These are phyloP conservation scores for Neofusicoccum parvum DNA, from an alignment of 2,329 filamentous ascomycete genomes.

Conservation along the genomic window DNA sequence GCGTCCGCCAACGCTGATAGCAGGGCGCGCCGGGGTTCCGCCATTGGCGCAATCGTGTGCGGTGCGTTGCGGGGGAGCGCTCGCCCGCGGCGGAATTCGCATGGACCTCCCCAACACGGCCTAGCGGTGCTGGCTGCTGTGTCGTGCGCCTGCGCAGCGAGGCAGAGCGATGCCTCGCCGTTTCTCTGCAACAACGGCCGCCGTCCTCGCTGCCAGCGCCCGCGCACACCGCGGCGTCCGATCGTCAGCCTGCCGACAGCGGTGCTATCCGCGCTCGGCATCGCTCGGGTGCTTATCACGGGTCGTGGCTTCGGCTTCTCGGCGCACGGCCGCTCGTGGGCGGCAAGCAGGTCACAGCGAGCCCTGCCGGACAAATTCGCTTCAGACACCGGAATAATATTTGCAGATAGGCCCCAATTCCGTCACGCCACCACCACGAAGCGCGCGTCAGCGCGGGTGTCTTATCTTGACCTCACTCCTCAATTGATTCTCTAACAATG, in stretches of 20 bases:
- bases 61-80: conserved; percentile 7
- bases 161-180: too few species aligned
- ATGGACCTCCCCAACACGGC: background rate
- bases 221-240: background rate
- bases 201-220: background rate
- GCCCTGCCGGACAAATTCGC: background rate
- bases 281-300: background rate
- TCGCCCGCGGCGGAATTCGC: conserved; percentile 1
- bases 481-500: background rate
- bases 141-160: too few species aligned
- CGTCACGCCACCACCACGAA: background rate
- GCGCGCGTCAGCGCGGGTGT: background rate
- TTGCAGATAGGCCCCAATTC: background rate
- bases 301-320: background rate
- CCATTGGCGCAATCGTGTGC: background rate
- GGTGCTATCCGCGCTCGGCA: background rate
- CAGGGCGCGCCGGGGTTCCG: background rate
- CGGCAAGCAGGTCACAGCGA: conserved; percentile 9
- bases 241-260: background rate
- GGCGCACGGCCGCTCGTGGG: background rate
- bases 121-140: background rate
- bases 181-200: background rate
- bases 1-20: background rate
- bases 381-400: background rate
- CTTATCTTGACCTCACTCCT: background rate